These are phyloP conservation scores for Acrodontium crateriforme DNA, from an alignment of 2,329 filamentous ascomycete species.

Conservation along the genomic window DNA sequence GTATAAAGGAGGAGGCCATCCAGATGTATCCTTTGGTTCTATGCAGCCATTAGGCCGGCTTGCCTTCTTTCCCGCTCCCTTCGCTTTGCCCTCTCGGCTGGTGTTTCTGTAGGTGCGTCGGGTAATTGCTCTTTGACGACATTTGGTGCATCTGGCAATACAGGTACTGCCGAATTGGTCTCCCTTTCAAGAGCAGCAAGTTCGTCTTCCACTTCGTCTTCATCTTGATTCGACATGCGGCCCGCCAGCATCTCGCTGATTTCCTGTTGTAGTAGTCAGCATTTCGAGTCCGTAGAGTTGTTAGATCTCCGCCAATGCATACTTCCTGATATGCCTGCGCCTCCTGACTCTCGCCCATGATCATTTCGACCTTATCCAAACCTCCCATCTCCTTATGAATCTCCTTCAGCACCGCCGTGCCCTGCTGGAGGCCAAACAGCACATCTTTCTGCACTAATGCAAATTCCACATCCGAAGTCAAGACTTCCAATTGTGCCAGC, in stretches of 20 bases:
- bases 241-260: conserved; percentile 82
- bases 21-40: too few species aligned
- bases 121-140: conserved; percentile 16
- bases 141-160: conserved; percentile 27
- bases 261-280: conserved; percentile 43
- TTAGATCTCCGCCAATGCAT: conserved; percentile 20
- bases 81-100: conserved; percentile 16
- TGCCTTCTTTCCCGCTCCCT: conserved; percentile 6
- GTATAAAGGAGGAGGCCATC: too few species aligned
- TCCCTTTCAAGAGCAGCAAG: conserved; percentile 66
- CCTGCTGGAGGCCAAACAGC: conserved; percentile 80
- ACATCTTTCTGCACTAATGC: conserved; percentile 95
- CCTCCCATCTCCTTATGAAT: conserved; percentile 96
- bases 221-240: conserved; percentile 83
- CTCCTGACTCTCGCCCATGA: conserved; percentile 85
- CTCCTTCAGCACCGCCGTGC: conserved; percentile 74
- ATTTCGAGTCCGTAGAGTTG: background rate
- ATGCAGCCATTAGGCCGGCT: too few species aligned
- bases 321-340: conserved; percentile 85
- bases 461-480: conserved; percentile 86
- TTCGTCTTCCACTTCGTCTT: conserved; percentile 96
- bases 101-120: conserved; percentile 17
- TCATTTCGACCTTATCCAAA: conserved; percentile 81
- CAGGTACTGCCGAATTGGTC: conserved; percentile 26
- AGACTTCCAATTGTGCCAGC: conserved; percentile 80